Evolutionary conservation across 352 stramenopile species (phyloP).

Genomic region (Pythium dissotocum): DNA sequence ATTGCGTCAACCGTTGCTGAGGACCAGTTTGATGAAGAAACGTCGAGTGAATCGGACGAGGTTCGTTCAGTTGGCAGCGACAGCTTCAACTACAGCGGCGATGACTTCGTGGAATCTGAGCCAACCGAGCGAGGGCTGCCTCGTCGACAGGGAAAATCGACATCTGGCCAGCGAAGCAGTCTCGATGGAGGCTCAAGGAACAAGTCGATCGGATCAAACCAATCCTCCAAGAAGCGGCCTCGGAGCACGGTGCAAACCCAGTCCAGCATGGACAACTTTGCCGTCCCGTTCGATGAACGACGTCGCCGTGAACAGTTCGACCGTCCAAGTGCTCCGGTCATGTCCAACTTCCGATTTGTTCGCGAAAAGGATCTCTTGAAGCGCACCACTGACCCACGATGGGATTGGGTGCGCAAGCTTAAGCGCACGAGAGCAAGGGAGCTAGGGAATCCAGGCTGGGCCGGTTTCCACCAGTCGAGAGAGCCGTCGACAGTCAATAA

Average conservation of each 20-base stretch:
- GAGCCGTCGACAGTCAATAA: neutral
- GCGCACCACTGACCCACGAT: constrained; percentile 21
- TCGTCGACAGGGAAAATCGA: neutral
- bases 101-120: neutral
- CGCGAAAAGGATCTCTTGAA: constrained; percentile 6
- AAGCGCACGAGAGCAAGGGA: constrained; percentile 14
- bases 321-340: neutral
- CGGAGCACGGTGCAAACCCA: neutral
- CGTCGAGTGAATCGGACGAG: constrained; percentile 13
- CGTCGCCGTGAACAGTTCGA: constrained; percentile 2
- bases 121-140: neutral
- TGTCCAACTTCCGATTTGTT: constrained; percentile 24
- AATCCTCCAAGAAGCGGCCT: constrained; percentile 12
- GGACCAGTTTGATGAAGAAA: neutral
- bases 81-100: neutral
- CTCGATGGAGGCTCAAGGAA: neutral
- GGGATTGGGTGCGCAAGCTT: constrained; percentile 27
- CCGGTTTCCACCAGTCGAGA: neutral
- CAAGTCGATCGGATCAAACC: neutral
- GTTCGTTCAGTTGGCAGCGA: neutral
- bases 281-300: constrained; percentile 8
- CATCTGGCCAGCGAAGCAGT: neutral
- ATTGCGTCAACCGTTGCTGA: constrained; percentile 10
- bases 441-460: neutral
- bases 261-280: constrained; percentile 21